Evolutionary conservation across 331 rosid genomes (phyloP), one percentile per base, ranked within the genome.

Genomic region (Cucumis variabilis): DNA sequence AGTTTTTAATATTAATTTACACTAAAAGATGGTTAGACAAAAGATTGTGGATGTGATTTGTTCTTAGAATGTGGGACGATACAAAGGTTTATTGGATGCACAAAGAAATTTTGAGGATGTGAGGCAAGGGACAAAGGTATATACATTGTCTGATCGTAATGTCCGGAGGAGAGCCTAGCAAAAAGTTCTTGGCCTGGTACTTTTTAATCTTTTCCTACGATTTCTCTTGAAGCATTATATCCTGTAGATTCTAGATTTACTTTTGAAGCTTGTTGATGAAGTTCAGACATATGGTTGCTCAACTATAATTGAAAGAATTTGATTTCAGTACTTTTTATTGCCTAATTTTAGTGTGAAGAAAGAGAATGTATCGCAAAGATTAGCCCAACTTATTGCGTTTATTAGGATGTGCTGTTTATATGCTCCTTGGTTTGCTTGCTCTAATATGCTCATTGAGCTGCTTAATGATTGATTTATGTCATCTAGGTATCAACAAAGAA

Each of bases 401-500:
- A 19, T 87, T 50, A 27, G 72, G 23, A 60, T 62, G 55, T 33
- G 13, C 69, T 82, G 14, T 33, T 62, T 62, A 63, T 62, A 63
- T 62, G 30, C 73, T 62, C 23, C 15, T 60, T 55, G 53, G 28
- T 28, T 62, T 30, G 14, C 72, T 63, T 82, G 58, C 55, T 37
- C 28, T 62, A 62, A 62, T 60, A 82, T 82, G 58, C 33, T 33
- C 33, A 14, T 82, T 82, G 55, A 60, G 41, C 68, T 28, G 13
- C 51, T 73, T 33, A 11, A 51, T 92, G 51, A 44, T 87, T 48
- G 86, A 69, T 87, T 60, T 89, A 63, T 65, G 53, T 27, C 69
- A 77, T 93, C 70, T 92, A 97, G 98, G 93, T 87, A 82, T 80
- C 88, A 91, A 93, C 90, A 88, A 89, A 92, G 95, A 94, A 92